Conservation (phyloP, 768 basidiomycete genomes). For the Suillus variegatus region DNA sequence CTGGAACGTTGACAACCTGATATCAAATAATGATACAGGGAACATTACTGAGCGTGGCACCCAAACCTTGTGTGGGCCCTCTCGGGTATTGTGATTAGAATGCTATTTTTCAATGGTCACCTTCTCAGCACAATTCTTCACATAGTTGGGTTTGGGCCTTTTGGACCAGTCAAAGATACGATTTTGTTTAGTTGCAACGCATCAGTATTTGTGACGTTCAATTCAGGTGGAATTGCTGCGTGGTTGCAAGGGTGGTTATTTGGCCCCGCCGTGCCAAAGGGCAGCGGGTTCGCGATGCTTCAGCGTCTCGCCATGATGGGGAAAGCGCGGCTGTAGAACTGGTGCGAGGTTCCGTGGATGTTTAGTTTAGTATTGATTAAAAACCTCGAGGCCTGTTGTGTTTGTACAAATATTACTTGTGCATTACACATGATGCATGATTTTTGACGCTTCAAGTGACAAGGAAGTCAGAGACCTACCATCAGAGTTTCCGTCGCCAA, state of each 20-base stretch:
- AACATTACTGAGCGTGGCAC: conserved; percentile 37
- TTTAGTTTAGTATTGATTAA: too few relatives aligned
- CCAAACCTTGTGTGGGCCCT: conserved; percentile 29
- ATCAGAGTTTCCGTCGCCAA: neutral
- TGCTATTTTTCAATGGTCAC: too few relatives aligned
- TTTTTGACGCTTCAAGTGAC: neutral
- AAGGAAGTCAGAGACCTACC: neutral
- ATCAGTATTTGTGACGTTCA: too few relatives aligned
- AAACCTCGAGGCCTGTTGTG: too few relatives aligned
- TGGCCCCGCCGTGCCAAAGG: neutral
- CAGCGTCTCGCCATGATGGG: neutral
- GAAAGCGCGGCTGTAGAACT: neutral
- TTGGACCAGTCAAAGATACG: conserved; percentile 34
- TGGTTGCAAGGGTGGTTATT: neutral
- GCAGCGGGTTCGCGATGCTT: neutral
- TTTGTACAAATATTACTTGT: too few relatives aligned
- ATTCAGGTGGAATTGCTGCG: neutral
- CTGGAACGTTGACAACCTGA: neutral
- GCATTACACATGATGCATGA: too few relatives aligned
- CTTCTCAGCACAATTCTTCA: too few relatives aligned
- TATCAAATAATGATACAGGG: conserved; percentile 20
- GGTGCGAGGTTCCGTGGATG: neutral
- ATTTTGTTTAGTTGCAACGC: neutral
- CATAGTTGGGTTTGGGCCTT: conserved; percentile 38
- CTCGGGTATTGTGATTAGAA: conserved; percentile 18